Percentiles rank a stretch among this genome's conserved stretches.
Evolutionary conservation across 768 basidiomycete species (phyloP).

Genomic region (Phlegmacium glaucopus): DNA sequence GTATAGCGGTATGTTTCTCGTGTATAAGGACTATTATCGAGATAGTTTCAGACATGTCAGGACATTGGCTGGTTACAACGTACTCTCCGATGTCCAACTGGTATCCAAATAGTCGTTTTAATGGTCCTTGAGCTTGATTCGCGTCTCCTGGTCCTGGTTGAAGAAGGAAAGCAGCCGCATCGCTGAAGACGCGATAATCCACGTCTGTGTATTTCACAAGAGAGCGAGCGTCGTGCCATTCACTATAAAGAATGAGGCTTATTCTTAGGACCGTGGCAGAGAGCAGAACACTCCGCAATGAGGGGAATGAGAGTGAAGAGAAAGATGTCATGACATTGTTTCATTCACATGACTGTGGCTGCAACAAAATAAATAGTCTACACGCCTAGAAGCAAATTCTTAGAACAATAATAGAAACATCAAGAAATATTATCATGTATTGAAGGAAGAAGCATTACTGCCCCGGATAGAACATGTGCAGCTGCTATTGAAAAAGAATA

Average conservation of each 20-base stretch:
- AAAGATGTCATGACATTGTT: constrained; percentile 12
- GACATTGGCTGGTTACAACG: constrained; percentile 30
- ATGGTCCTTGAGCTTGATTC: constrained; percentile 61
- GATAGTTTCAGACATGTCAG: not conserved
- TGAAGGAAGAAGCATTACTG: constrained; percentile 7
- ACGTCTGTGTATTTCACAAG: constrained; percentile 96
- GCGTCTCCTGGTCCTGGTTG: constrained; percentile 36
- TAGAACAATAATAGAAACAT: not conserved
- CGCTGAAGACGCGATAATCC: constrained; percentile 94
- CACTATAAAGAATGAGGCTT: constrained; percentile 77
- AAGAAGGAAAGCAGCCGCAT: constrained; percentile 75
- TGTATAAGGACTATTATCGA: constrained; percentile 71
- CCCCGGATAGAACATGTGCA: constrained; percentile 5
- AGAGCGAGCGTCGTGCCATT: constrained; percentile 84
- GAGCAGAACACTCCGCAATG: constrained; percentile 52
- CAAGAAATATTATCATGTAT: constrained; percentile 9
- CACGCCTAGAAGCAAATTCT: not conserved
- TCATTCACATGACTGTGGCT: not conserved
- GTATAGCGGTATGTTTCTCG: constrained; percentile 97
- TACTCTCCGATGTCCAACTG: constrained; percentile 65
- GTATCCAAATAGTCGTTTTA: constrained; percentile 34
- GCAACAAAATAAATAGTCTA: not conserved
- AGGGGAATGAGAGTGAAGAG: constrained; percentile 22
- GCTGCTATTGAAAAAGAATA: constrained; percentile 6
- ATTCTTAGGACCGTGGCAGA: constrained; percentile 59